Conservation (phyloP, 441 rosid genomes). For the Populus hybrid region DNA sequence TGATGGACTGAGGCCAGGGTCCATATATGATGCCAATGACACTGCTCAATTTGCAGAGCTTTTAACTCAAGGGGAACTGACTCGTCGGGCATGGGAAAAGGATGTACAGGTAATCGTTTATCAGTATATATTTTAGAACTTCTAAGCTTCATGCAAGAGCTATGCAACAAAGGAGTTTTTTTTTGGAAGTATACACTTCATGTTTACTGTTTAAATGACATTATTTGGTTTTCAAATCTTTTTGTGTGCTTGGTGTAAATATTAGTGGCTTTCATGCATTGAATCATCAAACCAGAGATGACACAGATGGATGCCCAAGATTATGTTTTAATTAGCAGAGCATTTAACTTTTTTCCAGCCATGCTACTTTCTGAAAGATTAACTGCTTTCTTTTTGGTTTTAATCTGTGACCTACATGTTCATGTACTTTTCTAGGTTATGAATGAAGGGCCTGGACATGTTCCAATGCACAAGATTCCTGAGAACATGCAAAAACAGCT, state of each 20-base stretch:
- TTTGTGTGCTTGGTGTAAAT: not conserved
- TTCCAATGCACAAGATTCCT: constrained; percentile 97
- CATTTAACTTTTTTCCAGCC: not conserved
- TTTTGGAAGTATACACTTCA: not conserved
- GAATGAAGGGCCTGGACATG: constrained; percentile 98
- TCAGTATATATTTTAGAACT: not conserved
- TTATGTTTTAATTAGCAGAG: not conserved
- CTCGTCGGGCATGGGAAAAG: constrained; percentile 96
- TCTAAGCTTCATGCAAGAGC: not conserved
- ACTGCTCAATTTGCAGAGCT: constrained; percentile 98
- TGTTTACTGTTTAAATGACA: not conserved
- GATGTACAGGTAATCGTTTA: constrained; percentile 77
- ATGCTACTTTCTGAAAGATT: not conserved
- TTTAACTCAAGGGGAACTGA: constrained; percentile 93
- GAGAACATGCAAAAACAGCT: constrained; percentile 98
- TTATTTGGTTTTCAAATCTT: not conserved
- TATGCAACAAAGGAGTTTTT: not conserved
- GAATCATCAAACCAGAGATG: not conserved
- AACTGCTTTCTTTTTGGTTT: not conserved
- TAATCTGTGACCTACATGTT: not conserved
- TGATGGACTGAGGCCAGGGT: constrained; percentile 94
- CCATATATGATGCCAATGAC: constrained; percentile 95
- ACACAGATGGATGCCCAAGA: not conserved
- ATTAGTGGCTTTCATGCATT: not conserved
- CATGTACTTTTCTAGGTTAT: constrained; percentile 53